Base-by-base conservation (phyloP, 208 protist genomes). In the Jaenimonas drosophilae region DNA sequence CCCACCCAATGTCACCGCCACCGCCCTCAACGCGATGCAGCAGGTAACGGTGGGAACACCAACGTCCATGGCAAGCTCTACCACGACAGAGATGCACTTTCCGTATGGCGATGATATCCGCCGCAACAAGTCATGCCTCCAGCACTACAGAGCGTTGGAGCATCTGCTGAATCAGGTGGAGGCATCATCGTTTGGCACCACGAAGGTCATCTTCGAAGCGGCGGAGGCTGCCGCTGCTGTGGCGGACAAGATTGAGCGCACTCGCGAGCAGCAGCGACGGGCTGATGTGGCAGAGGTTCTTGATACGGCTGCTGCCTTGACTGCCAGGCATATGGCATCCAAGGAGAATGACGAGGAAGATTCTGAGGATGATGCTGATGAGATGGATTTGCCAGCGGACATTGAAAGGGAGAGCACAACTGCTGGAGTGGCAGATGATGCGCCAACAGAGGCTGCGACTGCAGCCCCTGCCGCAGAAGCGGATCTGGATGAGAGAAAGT, bases 111-210 rank as follows among this genome's bases (percentile, higher is more conserved):
- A 36, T 24, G 52, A 23, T 4, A 30, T 58, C 9, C 19, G 14
- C 9, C 25, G 24, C 43, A n/a, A 75, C 66, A 70, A 68, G 44
- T n/a, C n/a, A n/a, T n/a, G n/a, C n/a, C n/a, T n/a, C n/a, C n/a
- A n/a, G n/a, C n/a, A n/a, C n/a, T n/a, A n/a, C n/a, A n/a, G n/a
- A n/a, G 41, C 59, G 12, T 34, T 83, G 43, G 64, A 75, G 41
- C 58, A 75, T 4, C 50, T 83, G 33, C 49, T 83, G 19, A 57
- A 49, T 37, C 69, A 83, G 28, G 52, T 83, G 2, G 74, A 83
- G 54, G 36, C 45, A 31, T 70, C 65, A 23, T 75, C 71, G 42
- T 68, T 63, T 32, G 31, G 56, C 5, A 69, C 47, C 28, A 72
- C 64, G 6, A 43, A 51, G 0, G 32, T 53, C 38, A 7, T 81